These are phyloP conservation scores for Ziziphus jujuba DNA, from an alignment of 306 rosid species.

Conservation along the genomic window DNA sequence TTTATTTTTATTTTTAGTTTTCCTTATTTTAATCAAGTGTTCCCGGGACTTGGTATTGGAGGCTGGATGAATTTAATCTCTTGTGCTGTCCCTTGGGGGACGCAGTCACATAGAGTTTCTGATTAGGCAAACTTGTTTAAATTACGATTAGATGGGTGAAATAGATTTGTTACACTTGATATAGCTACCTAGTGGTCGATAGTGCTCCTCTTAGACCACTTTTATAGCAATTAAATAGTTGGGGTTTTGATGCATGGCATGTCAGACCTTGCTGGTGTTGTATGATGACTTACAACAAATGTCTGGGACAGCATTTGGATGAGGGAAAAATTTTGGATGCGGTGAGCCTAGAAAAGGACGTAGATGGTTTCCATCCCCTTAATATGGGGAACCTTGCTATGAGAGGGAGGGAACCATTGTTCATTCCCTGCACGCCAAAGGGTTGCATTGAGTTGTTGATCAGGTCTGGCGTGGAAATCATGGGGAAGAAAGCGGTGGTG, in stretches of 20 bases:
- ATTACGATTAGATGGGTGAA: constrained; percentile 8
- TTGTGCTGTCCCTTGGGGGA: too few relatives aligned
- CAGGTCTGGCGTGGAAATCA: constrained; percentile 72
- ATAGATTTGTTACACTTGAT: background rate
- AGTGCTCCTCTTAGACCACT: constrained; percentile 16
- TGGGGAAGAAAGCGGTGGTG: constrained; percentile 84
- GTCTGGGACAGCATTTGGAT: constrained; percentile 76
- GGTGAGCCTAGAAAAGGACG: constrained; percentile 72
- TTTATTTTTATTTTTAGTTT: too few relatives aligned
- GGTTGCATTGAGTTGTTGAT: constrained; percentile 88
- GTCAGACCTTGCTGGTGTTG: constrained; percentile 37
- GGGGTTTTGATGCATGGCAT: constrained; percentile 30
- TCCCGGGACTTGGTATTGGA: too few relatives aligned
- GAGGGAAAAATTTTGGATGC: constrained; percentile 60
- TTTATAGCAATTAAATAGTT: constrained; percentile 24
- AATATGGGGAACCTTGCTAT: constrained; percentile 86
- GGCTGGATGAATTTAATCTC: too few relatives aligned
- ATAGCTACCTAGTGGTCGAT: constrained; percentile 1
- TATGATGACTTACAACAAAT: constrained; percentile 45
- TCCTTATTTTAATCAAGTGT: background rate
- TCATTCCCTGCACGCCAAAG: constrained; percentile 88
- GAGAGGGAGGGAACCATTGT: constrained; percentile 83
- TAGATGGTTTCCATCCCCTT: constrained; percentile 89
- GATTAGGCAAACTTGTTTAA: background rate
- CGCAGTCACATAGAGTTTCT: too few relatives aligned